Evolutionary conservation across 495 filamentous ascomycete species (phyloP), one percentile per base, ranked within the genome.

Genomic region (Penicillium angulare): DNA sequence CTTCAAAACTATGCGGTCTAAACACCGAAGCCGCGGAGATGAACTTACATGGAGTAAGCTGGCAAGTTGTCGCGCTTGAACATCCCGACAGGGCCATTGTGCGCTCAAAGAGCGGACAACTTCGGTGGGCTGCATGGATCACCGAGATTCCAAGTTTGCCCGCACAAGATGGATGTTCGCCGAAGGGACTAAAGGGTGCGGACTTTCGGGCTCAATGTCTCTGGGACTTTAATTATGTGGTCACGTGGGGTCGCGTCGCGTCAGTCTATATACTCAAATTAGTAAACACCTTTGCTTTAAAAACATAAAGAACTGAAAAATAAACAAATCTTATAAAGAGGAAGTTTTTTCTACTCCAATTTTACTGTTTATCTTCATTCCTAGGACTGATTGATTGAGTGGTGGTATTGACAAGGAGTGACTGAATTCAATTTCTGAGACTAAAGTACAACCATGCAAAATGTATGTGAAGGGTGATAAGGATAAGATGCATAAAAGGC

Each of bases 21-120:
- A 29, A 36, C 21, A 23, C 23, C 26, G 31, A 39, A 41, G 36
- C 17, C 13, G 15, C 36, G 17, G 36, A 39, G 36, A 21, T 21
- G n/a, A 49, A 67, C 78, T 60, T 65, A 86, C 85, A 63, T 73
- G 65, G 26, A 89, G 65, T 5, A 90, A 72, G 29, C 77, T 78
- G n/a, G 79, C 75, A 20, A 90, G 72, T 33, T 86, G 77, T 33
- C 78, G 69, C 24, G 80, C 79, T 60, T 90, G 86, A 18, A 79
- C 57, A 21, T 86, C 80, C 52, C 87, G 78, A 55, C 84, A 87
- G 9, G 85, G 84, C 63, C 60, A 88, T 70, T 50, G 78, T 48
- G 48, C 75, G 76, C 49, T 82, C 47, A 62, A 75, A 33, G 57
- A 79, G 55, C 66, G 60, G 15, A 59, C 53, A 50, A 74, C 54